Conservation (phyloP, 306 rosid genomes). For the Quercus engelmannii region DNA sequence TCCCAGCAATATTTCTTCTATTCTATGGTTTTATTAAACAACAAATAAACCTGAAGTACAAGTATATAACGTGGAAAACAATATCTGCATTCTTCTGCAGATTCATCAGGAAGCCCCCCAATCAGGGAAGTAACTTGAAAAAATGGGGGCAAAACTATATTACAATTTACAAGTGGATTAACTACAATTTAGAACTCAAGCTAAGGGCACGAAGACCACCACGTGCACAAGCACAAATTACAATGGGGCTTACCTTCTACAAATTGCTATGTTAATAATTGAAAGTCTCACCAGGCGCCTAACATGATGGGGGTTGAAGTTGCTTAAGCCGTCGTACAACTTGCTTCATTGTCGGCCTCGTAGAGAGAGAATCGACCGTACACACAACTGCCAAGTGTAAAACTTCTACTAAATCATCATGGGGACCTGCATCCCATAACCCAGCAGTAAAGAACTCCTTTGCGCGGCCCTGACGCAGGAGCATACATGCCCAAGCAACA, state of each 20-base stretch:
- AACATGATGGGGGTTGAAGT: constrained; percentile 87
- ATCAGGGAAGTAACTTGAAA: constrained; percentile 38
- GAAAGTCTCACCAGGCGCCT: constrained; percentile 30
- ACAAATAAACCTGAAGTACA: constrained; percentile 39
- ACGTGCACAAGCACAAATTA: constrained; percentile 46
- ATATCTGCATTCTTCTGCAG: constrained; percentile 85
- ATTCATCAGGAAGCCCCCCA: constrained; percentile 48
- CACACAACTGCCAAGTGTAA: constrained; percentile 85
- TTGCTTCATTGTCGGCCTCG: constrained; percentile 89
- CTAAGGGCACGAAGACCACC: constrained; percentile 36
- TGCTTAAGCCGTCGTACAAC: constrained; percentile 89
- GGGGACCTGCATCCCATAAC: constrained; percentile 83
- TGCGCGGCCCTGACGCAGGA: constrained; percentile 78
- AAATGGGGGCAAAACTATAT: constrained; percentile 57
- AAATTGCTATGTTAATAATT: constrained; percentile 38
- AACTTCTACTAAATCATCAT: constrained; percentile 80
- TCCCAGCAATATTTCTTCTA: constrained; percentile 24
- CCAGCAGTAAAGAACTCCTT: constrained; percentile 83
- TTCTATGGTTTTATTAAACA: constrained; percentile 36
- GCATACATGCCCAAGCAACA: constrained; percentile 88
- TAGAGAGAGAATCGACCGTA: constrained; percentile 82
- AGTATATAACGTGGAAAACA: constrained; percentile 35
- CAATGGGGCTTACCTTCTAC: constrained; percentile 45
- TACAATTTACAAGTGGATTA: constrained; percentile 68
- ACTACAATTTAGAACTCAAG: constrained; percentile 50